Evolutionary conservation across 2,329 filamentous ascomycete genomes (phyloP), one percentile per base, ranked within the genome.

Genomic region (Ceratocystis variospora): DNA sequence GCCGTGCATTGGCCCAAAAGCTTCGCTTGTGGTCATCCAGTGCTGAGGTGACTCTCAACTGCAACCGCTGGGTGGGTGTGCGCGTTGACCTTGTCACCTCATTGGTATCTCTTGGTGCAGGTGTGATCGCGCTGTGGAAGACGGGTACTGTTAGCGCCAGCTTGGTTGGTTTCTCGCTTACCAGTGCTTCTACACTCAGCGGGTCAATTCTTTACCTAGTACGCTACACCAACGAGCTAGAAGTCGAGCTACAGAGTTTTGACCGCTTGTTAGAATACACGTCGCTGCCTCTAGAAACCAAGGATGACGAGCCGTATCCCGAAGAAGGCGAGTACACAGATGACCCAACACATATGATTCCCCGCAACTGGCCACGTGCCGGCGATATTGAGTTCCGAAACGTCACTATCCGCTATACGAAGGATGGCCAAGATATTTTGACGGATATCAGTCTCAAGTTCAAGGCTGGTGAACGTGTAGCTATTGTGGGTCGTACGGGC

Each of bases 401-500:
- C 65, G 75, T 76, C 7, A 76, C 74, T 41, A 73, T 76, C 53
- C 75, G 75, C 59, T 76, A 77, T 72, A 67, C 74, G 65, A 17
- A 72, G 65, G 70, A 77, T 70, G 69, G 75, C 67, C 71, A 72
- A 62, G 76, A 77, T 65, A 75, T 80, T 17, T 71, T 80, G 17
- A 76, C 77, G 64, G 72, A 77, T 45, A 73, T 80, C 66, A 77
- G 72, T 65, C 72, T 79, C 10, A 73, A 72, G 7, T 76, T 79
- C 61, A 72, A 74, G 2, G 85, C 84, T 0, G 87, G 88, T 1
- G 85, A 86, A 45, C 86, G 85, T 66, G 87, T 86, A 0, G 88
- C 88, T 0, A 79, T 92, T 41, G 85, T 89, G 33, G 88, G 88
- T 0, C 82, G 88, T 2, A 91, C 88, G 0, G 83, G 86, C 0